These are phyloP conservation scores for Coelastrella sp. DNA, from an alignment of 139 green algal species.

Conservation along the genomic window DNA sequence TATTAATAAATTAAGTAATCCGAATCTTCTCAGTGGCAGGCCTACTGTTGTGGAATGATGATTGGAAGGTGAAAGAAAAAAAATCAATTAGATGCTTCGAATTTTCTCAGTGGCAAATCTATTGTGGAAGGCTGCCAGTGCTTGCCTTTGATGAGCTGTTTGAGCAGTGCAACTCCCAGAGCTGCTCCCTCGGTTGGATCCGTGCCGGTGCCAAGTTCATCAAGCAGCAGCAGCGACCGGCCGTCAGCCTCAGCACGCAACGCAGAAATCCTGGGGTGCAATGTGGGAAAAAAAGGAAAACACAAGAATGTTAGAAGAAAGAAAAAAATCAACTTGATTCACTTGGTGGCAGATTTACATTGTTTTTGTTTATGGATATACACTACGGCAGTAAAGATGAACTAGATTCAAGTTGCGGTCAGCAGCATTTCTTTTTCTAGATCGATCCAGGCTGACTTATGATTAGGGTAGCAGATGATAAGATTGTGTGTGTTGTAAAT, in stretches of 20 bases:
- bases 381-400: no score
- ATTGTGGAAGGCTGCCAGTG: constrained; percentile 36
- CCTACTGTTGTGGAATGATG: no score
- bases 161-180: constrained; percentile 87
- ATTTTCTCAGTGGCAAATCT: no score
- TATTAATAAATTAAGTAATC: no score
- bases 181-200: constrained; percentile 94
- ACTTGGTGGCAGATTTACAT: not conserved
- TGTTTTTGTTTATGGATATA: no score
- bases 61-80: no score
- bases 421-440: not conserved
- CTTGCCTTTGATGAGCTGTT: constrained; percentile 48
- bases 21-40: no score
- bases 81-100: no score
- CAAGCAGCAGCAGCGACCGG: constrained; percentile 90
- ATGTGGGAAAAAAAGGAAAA: not conserved
- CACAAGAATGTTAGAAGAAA: no score
- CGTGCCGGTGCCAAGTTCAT: constrained; percentile 97
- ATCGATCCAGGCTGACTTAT: not conserved
- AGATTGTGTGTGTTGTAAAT: not conserved
- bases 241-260: constrained; percentile 78
- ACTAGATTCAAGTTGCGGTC: not conserved
- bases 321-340: not conserved
- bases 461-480: not conserved
- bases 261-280: constrained; percentile 54